Evolutionary conservation across 2,329 filamentous ascomycete species (phyloP).

Genomic region (Colletotrichum sublineola): DNA sequence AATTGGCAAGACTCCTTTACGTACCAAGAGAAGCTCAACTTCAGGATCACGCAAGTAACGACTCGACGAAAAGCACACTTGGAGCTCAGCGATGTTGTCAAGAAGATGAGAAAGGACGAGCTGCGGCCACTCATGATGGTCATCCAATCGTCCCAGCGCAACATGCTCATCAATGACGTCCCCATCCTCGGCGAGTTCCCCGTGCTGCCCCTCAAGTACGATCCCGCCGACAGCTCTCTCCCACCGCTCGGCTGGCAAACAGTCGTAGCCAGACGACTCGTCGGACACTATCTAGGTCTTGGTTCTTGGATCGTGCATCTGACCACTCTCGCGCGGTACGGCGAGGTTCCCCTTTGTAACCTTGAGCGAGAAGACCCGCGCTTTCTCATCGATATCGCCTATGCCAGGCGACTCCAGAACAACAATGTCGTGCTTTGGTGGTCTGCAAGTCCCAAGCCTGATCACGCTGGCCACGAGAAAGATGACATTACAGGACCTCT

Average conservation of each 20-base stretch:
- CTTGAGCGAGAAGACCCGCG: conserved; percentile 93
- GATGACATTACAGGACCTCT: conserved; percentile 88
- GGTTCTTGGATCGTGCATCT: conserved; percentile 93
- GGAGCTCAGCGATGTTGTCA: conserved; percentile 88
- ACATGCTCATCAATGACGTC: conserved; percentile 85
- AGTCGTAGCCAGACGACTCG: conserved; percentile 86
- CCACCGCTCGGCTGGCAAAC: conserved; percentile 95
- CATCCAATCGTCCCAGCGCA: conserved; percentile 89
- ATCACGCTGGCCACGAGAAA: conserved; percentile 95
- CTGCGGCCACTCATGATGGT: conserved; percentile 84
- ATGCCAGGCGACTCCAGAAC: conserved; percentile 88
- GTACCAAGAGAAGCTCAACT: conserved; percentile 88
- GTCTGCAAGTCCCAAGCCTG: conserved; percentile 87
- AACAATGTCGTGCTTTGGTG: conserved; percentile 98
- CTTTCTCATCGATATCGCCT: conserved; percentile 95
- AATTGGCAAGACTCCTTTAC: conserved; percentile 85
- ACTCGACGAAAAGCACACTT: conserved; percentile 90
- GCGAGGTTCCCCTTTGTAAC: conserved; percentile 95
- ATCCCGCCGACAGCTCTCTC: conserved; percentile 86
- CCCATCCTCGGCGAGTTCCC: conserved; percentile 88
- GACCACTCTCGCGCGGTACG: conserved; percentile 88
- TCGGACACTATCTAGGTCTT: conserved; percentile 92
- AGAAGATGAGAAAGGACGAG: conserved; percentile 91
- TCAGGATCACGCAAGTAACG: conserved; percentile 89
- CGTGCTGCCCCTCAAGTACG: conserved; percentile 82